Conservation (phyloP, 495 filamentous ascomycete genomes). For the Talaromyces ruber region DNA sequence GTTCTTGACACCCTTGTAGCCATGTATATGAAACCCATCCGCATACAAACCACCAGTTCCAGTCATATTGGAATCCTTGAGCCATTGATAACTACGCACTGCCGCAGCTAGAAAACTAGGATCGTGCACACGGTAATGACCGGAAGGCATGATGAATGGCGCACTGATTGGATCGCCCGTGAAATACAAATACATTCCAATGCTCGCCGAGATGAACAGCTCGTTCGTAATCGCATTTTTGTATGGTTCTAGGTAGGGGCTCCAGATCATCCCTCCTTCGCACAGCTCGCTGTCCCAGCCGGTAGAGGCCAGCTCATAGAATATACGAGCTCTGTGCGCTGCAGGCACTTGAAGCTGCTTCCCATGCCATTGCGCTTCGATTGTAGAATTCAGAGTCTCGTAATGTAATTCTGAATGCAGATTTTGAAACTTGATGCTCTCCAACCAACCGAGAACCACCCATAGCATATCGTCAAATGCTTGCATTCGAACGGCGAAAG, state of each 20-base stretch:
- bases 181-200: conserved; percentile 87
- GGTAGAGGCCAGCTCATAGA: conserved; percentile 70
- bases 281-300: conserved; percentile 84
- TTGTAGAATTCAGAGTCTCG: conserved; percentile 5
- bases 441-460: conserved; percentile 91
- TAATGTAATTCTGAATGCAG: conserved; percentile 58
- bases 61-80: conserved; percentile 71
- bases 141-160: conserved; percentile 45
- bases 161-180: conserved; percentile 67
- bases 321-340: conserved; percentile 78
- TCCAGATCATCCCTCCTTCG: conserved; percentile 91
- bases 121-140: conserved; percentile 40
- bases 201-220: conserved; percentile 73
- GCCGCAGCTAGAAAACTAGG: conserved; percentile 61
- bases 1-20: conserved; percentile 39
- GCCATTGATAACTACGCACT: conserved; percentile 73
- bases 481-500: conserved; percentile 63
- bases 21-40: conserved; percentile 86
- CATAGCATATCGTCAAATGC: conserved; percentile 97
- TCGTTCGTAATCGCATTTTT: conserved; percentile 98
- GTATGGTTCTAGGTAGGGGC: conserved; percentile 70
- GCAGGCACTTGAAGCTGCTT: conserved; percentile 68
- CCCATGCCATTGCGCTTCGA: conserved; percentile 55
- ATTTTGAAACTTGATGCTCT: conserved; percentile 67
- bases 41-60: conserved; percentile 69